phyloP scores from a whole-genome alignment of 805 yeast genomes.

The Sporopachydermia lactativora region DNA sequence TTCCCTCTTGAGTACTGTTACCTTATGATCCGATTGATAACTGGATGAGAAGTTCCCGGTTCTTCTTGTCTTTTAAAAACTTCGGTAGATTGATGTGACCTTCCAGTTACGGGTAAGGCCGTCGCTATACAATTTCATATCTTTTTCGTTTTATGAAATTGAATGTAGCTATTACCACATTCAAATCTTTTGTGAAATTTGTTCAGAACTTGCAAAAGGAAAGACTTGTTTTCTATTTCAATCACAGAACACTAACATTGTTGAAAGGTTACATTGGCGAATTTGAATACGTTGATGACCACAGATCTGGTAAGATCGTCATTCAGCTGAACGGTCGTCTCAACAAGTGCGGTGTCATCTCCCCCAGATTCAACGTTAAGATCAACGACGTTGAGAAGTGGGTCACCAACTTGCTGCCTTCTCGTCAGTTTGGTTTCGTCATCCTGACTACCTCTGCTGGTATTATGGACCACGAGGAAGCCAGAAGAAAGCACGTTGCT shows the following conservation, averaged over 20 bases:
- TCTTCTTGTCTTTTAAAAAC: not conserved
- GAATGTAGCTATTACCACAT: not conserved
- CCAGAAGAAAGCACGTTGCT: conserved; percentile 98
- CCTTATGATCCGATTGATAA: conserved; percentile 1
- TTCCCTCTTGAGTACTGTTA: not conserved
- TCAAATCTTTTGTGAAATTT: not conserved
- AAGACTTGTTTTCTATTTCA: no score
- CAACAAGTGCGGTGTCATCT: conserved; percentile 97
- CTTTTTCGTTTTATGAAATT: not conserved
- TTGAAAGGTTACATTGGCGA: conserved; percentile 74
- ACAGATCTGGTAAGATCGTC: conserved; percentile 97
- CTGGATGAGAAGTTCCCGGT: conserved; percentile 1
- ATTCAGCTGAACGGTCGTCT: conserved; percentile 95
- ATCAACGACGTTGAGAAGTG: conserved; percentile 93
- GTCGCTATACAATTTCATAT: conserved; percentile 2
- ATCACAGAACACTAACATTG: no score
- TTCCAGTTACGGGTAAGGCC: not conserved
- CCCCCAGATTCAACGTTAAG: conserved; percentile 97
- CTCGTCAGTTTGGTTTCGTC: conserved; percentile 98
- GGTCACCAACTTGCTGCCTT: conserved; percentile 97
- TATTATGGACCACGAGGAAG: conserved; percentile 99
- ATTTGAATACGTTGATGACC: conserved; percentile 97
- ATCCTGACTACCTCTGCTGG: conserved; percentile 98
- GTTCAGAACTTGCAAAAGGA: no score
- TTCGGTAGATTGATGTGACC: conserved; percentile 1